A percentile compares a stretch with the other conserved stretches of the same genome.
Evolutionary conservation across 129 eudicot species (phyloP).

Genomic region (Glebionis coronaria): DNA sequence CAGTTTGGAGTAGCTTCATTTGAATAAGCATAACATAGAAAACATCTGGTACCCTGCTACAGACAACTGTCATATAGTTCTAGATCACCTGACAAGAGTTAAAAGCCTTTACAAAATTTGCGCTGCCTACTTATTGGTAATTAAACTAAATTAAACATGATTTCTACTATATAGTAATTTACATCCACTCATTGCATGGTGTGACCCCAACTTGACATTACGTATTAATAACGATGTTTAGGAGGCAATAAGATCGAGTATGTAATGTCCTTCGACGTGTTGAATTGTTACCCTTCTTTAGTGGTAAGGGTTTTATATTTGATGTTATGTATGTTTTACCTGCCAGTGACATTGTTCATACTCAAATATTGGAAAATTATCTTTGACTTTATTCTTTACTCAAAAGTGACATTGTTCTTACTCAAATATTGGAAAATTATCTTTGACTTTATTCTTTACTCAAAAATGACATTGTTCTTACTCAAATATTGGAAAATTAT

Average conservation of each 20-base stretch:
- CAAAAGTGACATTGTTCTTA: neutral
- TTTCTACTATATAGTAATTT: neutral
- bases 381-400: too few species aligned
- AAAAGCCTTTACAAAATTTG: conserved; percentile 59
- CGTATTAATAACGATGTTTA: conserved; percentile 22
- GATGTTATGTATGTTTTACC: too few species aligned
- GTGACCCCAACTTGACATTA: neutral
- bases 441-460: too few species aligned
- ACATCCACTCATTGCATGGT: conserved; percentile 1
- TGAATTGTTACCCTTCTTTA: conserved; percentile 69
- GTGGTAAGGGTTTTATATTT: conserved; percentile 38
- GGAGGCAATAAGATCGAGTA: conserved; percentile 79
- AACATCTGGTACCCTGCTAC: conserved; percentile 54
- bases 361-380: neutral
- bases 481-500: neutral
- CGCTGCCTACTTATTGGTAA: conserved; percentile 79
- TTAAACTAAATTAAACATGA: neutral
- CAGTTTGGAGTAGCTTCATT: conserved; percentile 87
- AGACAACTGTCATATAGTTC: conserved; percentile 14
- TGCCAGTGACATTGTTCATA: neutral
- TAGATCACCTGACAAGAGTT: too few species aligned
- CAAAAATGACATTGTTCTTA: neutral
- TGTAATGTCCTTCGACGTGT: conserved; percentile 69
- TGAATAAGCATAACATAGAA: conserved; percentile 66
- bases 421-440: neutral